These are phyloP conservation scores for Schizothecium vesticola DNA, from an alignment of 495 filamentous ascomycete species.

Conservation along the genomic window DNA sequence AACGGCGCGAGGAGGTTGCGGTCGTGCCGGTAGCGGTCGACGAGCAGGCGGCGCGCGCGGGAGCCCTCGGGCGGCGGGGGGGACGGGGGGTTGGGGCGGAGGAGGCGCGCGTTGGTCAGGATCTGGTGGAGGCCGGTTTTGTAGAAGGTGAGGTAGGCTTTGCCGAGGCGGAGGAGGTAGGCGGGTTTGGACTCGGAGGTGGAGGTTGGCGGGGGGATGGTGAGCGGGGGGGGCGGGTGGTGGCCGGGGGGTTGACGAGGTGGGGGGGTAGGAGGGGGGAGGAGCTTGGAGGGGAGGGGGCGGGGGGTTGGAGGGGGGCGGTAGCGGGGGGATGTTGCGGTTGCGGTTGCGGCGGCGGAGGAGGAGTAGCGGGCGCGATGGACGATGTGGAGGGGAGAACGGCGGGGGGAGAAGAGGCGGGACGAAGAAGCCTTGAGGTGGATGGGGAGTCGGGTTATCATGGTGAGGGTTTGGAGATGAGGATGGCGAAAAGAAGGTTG, in stretches of 20 bases:
- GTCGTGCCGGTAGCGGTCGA: conserved; percentile 51
- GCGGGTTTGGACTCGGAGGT: conserved; percentile 23
- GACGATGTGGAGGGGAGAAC: background rate
- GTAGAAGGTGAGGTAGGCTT: conserved; percentile 72
- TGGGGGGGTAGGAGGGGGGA: conserved; percentile 44
- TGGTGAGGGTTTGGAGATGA: background rate
- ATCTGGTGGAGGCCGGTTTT: conserved; percentile 74
- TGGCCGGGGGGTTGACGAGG: conserved; percentile 51
- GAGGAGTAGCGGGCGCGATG: background rate
- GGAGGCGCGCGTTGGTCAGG: conserved; percentile 43
- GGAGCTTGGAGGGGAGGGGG: background rate
- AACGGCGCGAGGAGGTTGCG: conserved; percentile 71
- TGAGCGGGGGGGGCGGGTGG: conserved; percentile 54
- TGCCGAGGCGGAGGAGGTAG: conserved; percentile 48
- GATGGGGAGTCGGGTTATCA: background rate
- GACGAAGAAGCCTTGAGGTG: background rate
- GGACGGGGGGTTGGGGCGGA: conserved; percentile 10
- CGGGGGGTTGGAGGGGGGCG: background rate
- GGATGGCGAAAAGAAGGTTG: background rate
- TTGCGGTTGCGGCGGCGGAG: background rate
- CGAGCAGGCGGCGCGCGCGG: conserved; percentile 28
- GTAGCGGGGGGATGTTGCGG: background rate
- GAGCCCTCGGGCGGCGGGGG: conserved; percentile 11
- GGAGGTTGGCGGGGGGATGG: conserved; percentile 39
- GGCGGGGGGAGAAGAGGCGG: background rate